Percentiles rank a stretch among this genome's conserved stretches.
phyloP scores from a whole-genome alignment of 73 alveolate genomes.

The Blepharisma stoltei region DNA sequence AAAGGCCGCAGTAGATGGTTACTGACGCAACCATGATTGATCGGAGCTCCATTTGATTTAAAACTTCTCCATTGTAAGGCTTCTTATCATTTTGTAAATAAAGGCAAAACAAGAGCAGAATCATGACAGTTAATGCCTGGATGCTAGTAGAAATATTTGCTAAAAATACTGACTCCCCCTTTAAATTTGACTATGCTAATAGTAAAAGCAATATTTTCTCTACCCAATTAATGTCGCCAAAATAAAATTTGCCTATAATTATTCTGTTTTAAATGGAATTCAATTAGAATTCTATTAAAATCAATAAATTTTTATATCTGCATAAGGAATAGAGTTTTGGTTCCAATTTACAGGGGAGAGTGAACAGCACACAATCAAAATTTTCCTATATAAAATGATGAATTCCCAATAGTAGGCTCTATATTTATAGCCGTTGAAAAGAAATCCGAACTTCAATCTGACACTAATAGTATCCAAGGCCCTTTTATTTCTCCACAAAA shows the following conservation, averaged over 20 bases:
- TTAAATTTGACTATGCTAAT: too few species aligned
- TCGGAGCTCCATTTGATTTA: not conserved
- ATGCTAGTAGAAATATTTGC: not conserved
- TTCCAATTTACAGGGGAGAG: too few species aligned
- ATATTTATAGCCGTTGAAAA: slow-evolving; percentile 58
- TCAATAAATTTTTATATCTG: slow-evolving; percentile 10
- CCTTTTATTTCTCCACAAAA: slow-evolving; percentile 25
- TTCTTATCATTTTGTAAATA: slow-evolving; percentile 2
- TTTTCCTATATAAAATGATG: slow-evolving; percentile 31
- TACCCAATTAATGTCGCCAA: too few species aligned
- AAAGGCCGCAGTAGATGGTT: slow-evolving; percentile 65
- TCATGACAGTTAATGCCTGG: slow-evolving; percentile 25
- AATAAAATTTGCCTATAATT: too few species aligned
- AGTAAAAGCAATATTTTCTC: too few species aligned
- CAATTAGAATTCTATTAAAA: not conserved
- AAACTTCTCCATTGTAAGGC: not conserved
- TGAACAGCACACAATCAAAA: slow-evolving; percentile 24
- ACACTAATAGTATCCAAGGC: slow-evolving; percentile 31
- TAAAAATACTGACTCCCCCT: slow-evolving; percentile 32
- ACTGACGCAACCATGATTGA: slow-evolving; percentile 29
- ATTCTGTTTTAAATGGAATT: not conserved
- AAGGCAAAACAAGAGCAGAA: not conserved
- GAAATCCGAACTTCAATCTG: slow-evolving; percentile 61
- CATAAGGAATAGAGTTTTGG: not conserved
- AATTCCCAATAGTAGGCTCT: slow-evolving; percentile 66